Conservation (phyloP, 768 basidiomycete species). For the Porpolomopsis calyptriformis region DNA sequence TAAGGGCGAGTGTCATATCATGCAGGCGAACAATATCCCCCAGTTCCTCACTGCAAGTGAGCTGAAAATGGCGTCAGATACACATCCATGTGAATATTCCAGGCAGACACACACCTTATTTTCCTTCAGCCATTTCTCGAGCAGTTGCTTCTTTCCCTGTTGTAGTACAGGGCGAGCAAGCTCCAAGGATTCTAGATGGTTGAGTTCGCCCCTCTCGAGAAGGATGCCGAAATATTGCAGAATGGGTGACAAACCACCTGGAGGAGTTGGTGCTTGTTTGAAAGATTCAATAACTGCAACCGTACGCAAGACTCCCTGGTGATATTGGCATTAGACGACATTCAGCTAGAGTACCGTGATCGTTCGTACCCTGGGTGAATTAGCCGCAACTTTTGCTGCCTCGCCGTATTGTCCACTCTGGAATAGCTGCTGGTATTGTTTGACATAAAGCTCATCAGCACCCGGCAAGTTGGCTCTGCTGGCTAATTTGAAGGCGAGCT, state of each 20-base stretch:
- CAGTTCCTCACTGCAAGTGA: conserved; percentile 96
- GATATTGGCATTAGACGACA: conserved; percentile 6
- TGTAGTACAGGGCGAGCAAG: conserved; percentile 91
- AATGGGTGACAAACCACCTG: conserved; percentile 89
- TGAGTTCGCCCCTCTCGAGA: conserved; percentile 97
- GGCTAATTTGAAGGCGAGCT: conserved; percentile 95
- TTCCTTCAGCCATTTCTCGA: conserved; percentile 99
- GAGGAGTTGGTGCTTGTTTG: conserved; percentile 86
- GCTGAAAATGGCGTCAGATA: conserved; percentile 31
- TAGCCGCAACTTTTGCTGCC: conserved; percentile 96
- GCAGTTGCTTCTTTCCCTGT: conserved; percentile 90
- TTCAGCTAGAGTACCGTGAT: neutral
- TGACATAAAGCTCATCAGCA: conserved; percentile 91
- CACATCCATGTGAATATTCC: neutral
- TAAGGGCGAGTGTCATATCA: conserved; percentile 95
- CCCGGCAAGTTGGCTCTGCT: conserved; percentile 94
- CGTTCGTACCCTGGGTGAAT: conserved; percentile 74
- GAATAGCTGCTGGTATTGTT: conserved; percentile 90
- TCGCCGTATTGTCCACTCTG: conserved; percentile 80
- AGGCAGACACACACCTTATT: conserved; percentile 60
- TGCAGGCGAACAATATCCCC: conserved; percentile 91
- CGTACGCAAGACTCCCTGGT: conserved; percentile 86
- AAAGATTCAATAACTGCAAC: conserved; percentile 94
- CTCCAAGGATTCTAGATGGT: conserved; percentile 91
- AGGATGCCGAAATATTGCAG: conserved; percentile 97